Conservation (phyloP, 2,329 filamentous ascomycete genomes). For the Westerdykella ornata region DNA sequence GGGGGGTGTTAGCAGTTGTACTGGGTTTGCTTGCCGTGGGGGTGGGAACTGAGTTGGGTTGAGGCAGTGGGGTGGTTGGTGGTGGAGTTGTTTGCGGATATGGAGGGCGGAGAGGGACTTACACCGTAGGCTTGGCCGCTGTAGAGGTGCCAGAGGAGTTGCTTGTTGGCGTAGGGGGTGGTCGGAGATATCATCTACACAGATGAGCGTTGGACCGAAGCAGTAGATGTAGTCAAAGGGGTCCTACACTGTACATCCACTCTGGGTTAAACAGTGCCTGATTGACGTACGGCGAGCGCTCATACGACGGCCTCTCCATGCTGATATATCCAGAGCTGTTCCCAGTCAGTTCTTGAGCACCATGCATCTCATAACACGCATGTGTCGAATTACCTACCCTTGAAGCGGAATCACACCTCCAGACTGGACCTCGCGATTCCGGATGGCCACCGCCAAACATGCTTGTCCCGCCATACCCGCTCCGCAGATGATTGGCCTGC, state of each 20-base stretch:
- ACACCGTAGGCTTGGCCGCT: slow-evolving; percentile 45
- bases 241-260: slow-evolving; percentile 43
- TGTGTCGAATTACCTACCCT: slow-evolving; percentile 21
- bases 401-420: slow-evolving; percentile 45
- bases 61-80: background rate
- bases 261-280: slow-evolving; percentile 45
- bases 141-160: slow-evolving; percentile 48
- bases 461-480: slow-evolving; percentile 48
- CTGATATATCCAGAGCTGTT: slow-evolving; percentile 36
- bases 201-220: slow-evolving; percentile 2
- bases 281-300: slow-evolving; percentile 44
- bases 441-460: slow-evolving; percentile 44
- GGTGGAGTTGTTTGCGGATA: too few relatives aligned
- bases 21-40: too few relatives aligned
- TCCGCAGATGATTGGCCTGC: slow-evolving; percentile 46
- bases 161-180: slow-evolving; percentile 41
- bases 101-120: slow-evolving; percentile 2
- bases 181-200: slow-evolving; percentile 43
- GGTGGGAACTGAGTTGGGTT: background rate
- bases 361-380: slow-evolving; percentile 8
- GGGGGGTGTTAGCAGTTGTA: background rate
- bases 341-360: slow-evolving; percentile 10
- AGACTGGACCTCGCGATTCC: slow-evolving; percentile 43
- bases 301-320: slow-evolving; percentile 42
- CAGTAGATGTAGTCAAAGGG: background rate